These are phyloP conservation scores for Sphaerulina musiva DNA, from an alignment of 2,329 filamentous ascomycete genomes.

Conservation along the genomic window DNA sequence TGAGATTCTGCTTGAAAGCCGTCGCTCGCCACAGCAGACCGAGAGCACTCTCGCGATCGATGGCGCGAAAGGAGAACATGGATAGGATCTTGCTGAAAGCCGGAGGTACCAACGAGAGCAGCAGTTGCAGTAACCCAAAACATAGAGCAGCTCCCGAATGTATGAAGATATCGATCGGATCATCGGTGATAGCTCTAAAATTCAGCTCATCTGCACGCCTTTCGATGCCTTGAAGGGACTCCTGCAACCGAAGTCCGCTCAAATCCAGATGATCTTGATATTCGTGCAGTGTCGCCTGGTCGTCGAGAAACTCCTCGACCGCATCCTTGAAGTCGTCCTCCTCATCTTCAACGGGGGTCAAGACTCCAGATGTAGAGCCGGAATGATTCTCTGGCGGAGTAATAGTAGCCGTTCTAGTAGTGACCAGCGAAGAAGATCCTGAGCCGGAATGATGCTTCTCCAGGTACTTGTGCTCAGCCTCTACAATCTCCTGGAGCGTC, in stretches of 20 bases:
- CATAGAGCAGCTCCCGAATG: slow-evolving; percentile 85
- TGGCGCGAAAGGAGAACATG: slow-evolving; percentile 80
- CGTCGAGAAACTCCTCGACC: slow-evolving; percentile 42
- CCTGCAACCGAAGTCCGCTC: slow-evolving; percentile 24
- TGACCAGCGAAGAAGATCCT: slow-evolving; percentile 1
- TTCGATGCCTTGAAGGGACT: slow-evolving; percentile 16
- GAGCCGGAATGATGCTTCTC: slow-evolving; percentile 26
- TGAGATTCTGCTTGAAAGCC: slow-evolving; percentile 70
- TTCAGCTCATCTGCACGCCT: slow-evolving; percentile 45
- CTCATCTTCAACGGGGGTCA: slow-evolving; percentile 32
- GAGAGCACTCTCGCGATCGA: slow-evolving; percentile 71
- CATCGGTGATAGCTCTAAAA: slow-evolving; percentile 56
- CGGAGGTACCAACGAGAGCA: slow-evolving; percentile 90
- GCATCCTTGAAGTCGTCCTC: slow-evolving; percentile 54
- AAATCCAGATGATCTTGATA: slow-evolving; percentile 43
- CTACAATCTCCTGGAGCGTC: slow-evolving; percentile 70
- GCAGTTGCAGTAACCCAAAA: slow-evolving; percentile 75
- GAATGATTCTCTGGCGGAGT: slow-evolving; percentile 7
- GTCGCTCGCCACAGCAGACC: slow-evolving; percentile 86
- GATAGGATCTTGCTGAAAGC: slow-evolving; percentile 80
- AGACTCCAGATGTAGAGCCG: slow-evolving; percentile 15
- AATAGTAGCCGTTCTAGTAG: background rate
- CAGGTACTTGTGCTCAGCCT: slow-evolving; percentile 61
- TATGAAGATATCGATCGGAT: slow-evolving; percentile 78
- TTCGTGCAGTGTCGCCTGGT: slow-evolving; percentile 41